Conservation (phyloP, 345 rosid species). For the Lenwebbia sp. region DNA sequence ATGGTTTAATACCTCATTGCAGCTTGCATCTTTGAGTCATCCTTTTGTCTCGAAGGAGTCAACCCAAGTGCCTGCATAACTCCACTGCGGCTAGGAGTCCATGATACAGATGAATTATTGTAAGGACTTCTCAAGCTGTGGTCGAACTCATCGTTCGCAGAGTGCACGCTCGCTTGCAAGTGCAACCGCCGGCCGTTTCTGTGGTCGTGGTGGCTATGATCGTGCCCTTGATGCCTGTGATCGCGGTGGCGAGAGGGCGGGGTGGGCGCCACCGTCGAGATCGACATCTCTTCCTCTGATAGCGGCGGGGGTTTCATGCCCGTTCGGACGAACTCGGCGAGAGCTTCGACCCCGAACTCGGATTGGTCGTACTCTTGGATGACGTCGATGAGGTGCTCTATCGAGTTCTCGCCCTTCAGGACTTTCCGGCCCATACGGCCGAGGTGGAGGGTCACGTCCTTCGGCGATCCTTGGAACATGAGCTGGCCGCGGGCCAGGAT, state of each 20-base stretch:
- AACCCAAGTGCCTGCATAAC: constrained; percentile 27
- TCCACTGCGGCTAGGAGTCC: constrained; percentile 38
- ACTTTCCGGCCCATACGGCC: constrained; percentile 43
- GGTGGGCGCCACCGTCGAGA: constrained; percentile 15
- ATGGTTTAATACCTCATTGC: constrained; percentile 28
- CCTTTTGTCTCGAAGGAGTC: constrained; percentile 31
- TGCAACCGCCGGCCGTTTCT: constrained; percentile 14
- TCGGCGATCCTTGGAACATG: constrained; percentile 57
- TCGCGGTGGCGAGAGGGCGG: constrained; percentile 9
- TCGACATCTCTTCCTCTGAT: constrained; percentile 14
- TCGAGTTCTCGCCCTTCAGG: constrained; percentile 43
- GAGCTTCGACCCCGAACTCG: constrained; percentile 32
- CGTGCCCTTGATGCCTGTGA: background rate
- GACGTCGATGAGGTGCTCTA: constrained; percentile 52
- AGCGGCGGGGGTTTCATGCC: constrained; percentile 46
- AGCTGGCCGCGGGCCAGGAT: constrained; percentile 59
- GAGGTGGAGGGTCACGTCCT: constrained; percentile 39
- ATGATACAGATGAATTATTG: constrained; percentile 26
- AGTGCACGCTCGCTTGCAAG: constrained; percentile 9
- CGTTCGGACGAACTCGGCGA: constrained; percentile 38
- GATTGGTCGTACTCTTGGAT: constrained; percentile 57
- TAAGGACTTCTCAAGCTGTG: constrained; percentile 42
- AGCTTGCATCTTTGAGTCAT: constrained; percentile 10
- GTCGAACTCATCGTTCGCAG: constrained; percentile 16
- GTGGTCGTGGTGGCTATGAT: background rate